Evolutionary conservation across 768 basidiomycete species (phyloP).

Genomic region (Leccinum sublutescens): DNA sequence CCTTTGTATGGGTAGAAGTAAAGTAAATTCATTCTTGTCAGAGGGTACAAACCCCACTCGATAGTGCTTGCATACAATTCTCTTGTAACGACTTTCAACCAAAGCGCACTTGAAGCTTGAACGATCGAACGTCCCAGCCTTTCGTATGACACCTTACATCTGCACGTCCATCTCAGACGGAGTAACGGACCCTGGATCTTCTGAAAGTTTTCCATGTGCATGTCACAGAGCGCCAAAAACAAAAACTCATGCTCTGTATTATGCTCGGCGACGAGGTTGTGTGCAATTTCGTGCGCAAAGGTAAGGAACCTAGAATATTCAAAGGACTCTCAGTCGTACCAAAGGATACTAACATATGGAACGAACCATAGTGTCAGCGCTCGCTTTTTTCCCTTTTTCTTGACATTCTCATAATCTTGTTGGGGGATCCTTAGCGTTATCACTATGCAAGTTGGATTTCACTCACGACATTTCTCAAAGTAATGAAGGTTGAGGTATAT

Average conservation of each 20-base stretch:
- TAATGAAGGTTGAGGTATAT: conserved; percentile 86
- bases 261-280: neutral
- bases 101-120: too few species aligned
- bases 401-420: conserved; percentile 6
- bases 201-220: neutral
- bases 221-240: neutral
- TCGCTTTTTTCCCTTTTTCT: neutral
- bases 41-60: too few species aligned
- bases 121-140: too few species aligned
- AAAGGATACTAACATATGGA: neutral
- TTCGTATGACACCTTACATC: too few species aligned
- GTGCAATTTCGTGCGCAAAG: neutral
- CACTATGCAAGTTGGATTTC: neutral
- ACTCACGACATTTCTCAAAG: conserved; percentile 80
- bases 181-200: neutral
- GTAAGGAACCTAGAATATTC: neutral
- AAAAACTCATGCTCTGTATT: neutral
- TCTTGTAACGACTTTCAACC: too few species aligned
- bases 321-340: neutral
- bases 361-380: conserved; percentile 1
- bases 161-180: too few species aligned
- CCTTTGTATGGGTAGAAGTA: too few species aligned
- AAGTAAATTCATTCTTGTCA: too few species aligned
- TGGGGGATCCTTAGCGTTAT: neutral
- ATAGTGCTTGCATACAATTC: too few species aligned